Conservation (phyloP, 1,139 yeast species). For the Komagataea norvegica region DNA sequence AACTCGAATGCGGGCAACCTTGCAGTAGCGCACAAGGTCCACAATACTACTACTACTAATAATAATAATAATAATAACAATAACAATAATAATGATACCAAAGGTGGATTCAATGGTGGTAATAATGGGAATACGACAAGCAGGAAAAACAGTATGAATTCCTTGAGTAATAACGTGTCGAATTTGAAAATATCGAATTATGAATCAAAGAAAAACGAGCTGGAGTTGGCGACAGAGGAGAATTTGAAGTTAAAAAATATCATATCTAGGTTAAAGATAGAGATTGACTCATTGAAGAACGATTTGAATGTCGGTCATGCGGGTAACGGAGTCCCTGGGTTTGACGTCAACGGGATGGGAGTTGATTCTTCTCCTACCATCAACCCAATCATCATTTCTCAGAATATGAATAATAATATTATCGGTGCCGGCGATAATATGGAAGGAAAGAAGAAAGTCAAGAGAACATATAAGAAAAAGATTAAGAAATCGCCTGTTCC, state of each 20-base stretch:
- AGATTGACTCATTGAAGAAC: constrained; percentile 28
- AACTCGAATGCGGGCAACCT: not conserved
- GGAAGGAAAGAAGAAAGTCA: constrained; percentile 16
- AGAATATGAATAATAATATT: constrained; percentile 7
- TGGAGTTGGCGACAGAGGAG: constrained; percentile 36
- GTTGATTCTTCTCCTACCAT: constrained; percentile 10
- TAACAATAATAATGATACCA: no score
- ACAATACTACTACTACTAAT: no score
- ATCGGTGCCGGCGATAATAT: not conserved
- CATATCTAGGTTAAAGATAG: constrained; percentile 33
- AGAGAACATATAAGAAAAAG: constrained; percentile 9
- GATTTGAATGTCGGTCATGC: not conserved
- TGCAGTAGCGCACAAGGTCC: no score
- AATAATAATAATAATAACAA: no score
- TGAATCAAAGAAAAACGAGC: constrained; percentile 6
- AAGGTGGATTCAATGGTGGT: no score
- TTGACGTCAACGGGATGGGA: no score
- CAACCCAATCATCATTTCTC: constrained; percentile 9
- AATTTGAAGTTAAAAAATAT: constrained; percentile 37
- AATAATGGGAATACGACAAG: not conserved
- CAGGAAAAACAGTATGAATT: constrained; percentile 8
- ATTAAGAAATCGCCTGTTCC: constrained; percentile 2
- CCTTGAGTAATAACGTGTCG: constrained; percentile 7
- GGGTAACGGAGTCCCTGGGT: not conserved
- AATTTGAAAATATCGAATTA: constrained; percentile 7